Evolutionary conservation across 2,329 filamentous ascomycete species (phyloP), one percentile per base, ranked within the genome.

Genomic region (Zarea fungicola): DNA sequence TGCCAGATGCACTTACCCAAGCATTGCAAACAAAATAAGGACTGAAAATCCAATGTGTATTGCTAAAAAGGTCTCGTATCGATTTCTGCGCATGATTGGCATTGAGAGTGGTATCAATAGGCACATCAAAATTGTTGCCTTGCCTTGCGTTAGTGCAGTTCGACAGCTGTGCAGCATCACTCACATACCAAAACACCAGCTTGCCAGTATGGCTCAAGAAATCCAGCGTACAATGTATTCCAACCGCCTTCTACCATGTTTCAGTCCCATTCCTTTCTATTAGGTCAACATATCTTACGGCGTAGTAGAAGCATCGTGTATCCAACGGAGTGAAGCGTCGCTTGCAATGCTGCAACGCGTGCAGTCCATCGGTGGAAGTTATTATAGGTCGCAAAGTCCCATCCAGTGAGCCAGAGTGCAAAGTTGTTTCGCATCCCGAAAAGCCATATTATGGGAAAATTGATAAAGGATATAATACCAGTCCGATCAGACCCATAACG

Each of bases 301-400:
- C 58, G 51, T 3, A 68, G 58, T 1, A 75, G 65, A 19, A 76
- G 62, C 2, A 75, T 53, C 0, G 77, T 73, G 52, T 85, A 87
- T 0, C 76, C 74, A 1, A 83, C 48, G 0, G 81, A 83, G 56
- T 88, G 84, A 0, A 83, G 61, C 1, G 85, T 69, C 1, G 81
- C 83, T 55, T 85, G 75, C 0, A 81, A 49, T 0, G 82, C 83
- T 6, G 81, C 74, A 3, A 85, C 70, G 18, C 83, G 71, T 0
- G 84, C 83, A 4, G 83, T 70, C 72, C 81, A 83, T 1, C 84
- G 77, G 61, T 87, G 84, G 46, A 86, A 86, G 36, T 80, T 74
- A 55, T 80, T 86, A 57, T 80, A 87, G 0, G 80, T 82, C 2
- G 74, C 73, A 59, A 84, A 86, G 10, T 78, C 80, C 83, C 84